phyloP scores from a whole-genome alignment of 2,329 filamentous ascomycete genomes.

The Sporothrix euskadiensis region DNA sequence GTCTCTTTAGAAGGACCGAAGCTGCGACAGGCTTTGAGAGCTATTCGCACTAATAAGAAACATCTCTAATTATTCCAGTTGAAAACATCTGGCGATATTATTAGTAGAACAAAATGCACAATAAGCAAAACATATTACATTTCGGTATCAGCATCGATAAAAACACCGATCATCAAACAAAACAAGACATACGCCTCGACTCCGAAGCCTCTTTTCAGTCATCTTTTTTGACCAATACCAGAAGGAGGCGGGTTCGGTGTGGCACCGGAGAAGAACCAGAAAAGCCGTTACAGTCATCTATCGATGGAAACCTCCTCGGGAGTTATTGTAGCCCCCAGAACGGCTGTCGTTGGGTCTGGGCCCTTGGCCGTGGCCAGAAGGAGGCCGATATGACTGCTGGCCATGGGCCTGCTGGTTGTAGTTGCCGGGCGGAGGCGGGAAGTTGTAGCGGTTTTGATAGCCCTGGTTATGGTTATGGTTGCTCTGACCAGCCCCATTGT shows the following conservation, averaged over 20 bases:
- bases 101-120: neutral
- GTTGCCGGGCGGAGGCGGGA: slow-evolving; percentile 24
- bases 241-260: neutral
- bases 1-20: too few species aligned
- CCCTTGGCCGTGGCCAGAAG: slow-evolving; percentile 32
- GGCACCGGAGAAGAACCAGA: too few species aligned
- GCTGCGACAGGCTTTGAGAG: too few species aligned
- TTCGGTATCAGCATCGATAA: neutral
- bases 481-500: slow-evolving; percentile 17
- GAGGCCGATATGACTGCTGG: slow-evolving; percentile 29
- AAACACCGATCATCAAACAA: neutral
- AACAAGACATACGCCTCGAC: neutral
- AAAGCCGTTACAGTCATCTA: neutral
- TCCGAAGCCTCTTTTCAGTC: neutral
- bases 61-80: neutral
- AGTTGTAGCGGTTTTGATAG: slow-evolving; percentile 25
- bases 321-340: neutral
- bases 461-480: slow-evolving; percentile 19
- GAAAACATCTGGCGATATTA: neutral
- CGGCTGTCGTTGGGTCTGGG: slow-evolving; percentile 27
- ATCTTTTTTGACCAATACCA: neutral
- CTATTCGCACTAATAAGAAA: too few species aligned
- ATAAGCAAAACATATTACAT: neutral
- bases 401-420: slow-evolving; percentile 6
- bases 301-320: neutral